These are phyloP conservation scores for Flaveria ramosissima DNA, from an alignment of 129 eudicot genomes.

Conservation along the genomic window DNA sequence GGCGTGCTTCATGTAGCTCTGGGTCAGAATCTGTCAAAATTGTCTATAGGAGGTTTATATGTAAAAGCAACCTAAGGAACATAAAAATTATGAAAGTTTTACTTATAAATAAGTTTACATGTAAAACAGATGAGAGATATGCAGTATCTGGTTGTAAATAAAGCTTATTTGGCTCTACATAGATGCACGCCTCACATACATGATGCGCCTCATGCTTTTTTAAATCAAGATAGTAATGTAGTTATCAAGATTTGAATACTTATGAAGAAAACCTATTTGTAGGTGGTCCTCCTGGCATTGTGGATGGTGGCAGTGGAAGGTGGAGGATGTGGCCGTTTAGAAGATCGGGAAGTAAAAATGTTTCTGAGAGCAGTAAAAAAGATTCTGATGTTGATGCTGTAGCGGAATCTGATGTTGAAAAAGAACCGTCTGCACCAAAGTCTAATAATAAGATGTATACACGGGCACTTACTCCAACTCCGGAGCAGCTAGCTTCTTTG, in stretches of 20 bases:
- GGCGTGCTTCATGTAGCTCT: no score
- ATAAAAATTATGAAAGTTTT: no score
- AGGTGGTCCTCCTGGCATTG: slow-evolving; percentile 40
- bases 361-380: slow-evolving; percentile 23
- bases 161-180: no score
- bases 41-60: no score
- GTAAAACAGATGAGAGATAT: no score
- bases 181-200: no score
- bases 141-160: no score
- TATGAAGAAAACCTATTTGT: slow-evolving; percentile 25
- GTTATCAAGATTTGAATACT: not conserved
- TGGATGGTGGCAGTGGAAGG: slow-evolving; percentile 53
- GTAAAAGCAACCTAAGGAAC: no score
- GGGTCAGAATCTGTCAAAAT: no score
- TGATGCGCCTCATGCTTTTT: no score
- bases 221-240: not conserved
- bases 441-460: slow-evolving; percentile 43
- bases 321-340: slow-evolving; percentile 74
- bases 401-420: slow-evolving; percentile 25
- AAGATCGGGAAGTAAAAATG: slow-evolving; percentile 51
- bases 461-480: slow-evolving; percentile 60
- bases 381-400: slow-evolving; percentile 19
- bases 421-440: slow-evolving; percentile 36
- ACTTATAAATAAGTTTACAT: no score
- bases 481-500: slow-evolving; percentile 87